A percentile compares a stretch with the other conserved stretches of the same genome.
phyloP scores from a whole-genome alignment of 306 rosid species.

The Phaseolus lunatus region DNA sequence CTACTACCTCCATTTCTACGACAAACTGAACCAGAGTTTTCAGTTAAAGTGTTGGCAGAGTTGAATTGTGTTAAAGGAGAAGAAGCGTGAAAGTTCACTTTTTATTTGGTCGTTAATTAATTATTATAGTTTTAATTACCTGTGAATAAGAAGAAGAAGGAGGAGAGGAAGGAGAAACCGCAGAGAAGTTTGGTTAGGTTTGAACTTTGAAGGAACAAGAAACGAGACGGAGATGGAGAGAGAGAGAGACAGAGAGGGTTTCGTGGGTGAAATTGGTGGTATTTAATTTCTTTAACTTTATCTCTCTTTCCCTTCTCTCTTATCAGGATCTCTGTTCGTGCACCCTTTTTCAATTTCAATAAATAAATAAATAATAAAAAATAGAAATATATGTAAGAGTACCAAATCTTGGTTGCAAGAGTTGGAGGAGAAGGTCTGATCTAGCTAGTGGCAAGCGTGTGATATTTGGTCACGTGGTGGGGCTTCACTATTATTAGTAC shows the following conservation, averaged over 20 bases:
- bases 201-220: slow-evolving; percentile 42
- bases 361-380: not conserved
- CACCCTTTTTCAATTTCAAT: slow-evolving; percentile 43
- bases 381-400: not conserved
- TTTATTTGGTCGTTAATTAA: not conserved
- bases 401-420: slow-evolving; percentile 9
- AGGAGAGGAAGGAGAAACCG: slow-evolving; percentile 26
- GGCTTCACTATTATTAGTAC: slow-evolving; percentile 58
- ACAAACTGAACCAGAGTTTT: slow-evolving; percentile 42
- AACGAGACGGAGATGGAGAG: not conserved
- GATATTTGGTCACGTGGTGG: slow-evolving; percentile 58
- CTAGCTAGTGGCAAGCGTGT: slow-evolving; percentile 45
- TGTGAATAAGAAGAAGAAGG: slow-evolving; percentile 34
- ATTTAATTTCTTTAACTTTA: slow-evolving; percentile 52
- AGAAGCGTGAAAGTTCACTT: not conserved
- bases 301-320: slow-evolving; percentile 9
- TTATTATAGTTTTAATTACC: slow-evolving; percentile 45
- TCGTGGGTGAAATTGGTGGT: slow-evolving; percentile 55
- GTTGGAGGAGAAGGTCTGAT: not conserved
- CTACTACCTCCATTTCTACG: slow-evolving; percentile 75
- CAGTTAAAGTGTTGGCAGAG: not conserved
- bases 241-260: slow-evolving; percentile 42
- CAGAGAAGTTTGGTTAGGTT: slow-evolving; percentile 48
- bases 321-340: slow-evolving; percentile 22
- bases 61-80: not conserved